phyloP scores from a whole-genome alignment of 2,329 filamentous ascomycete species.

The Metarhizium rileyi region DNA sequence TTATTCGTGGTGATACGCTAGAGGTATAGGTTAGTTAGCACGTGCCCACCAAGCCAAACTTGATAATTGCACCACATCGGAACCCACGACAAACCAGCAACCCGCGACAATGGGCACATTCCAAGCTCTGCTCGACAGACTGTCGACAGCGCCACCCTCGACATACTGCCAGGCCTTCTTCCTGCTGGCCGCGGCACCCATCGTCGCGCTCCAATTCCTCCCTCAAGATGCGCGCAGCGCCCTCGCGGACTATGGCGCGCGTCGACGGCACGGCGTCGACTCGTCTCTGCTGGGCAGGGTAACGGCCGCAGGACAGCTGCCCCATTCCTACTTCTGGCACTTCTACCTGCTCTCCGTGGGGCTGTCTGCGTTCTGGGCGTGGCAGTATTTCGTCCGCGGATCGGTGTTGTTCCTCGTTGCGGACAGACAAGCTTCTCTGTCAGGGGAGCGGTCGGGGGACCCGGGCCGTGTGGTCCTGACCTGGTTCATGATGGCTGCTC shows the following conservation, averaged over 20 bases:
- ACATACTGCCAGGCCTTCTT: slow-evolving; percentile 38
- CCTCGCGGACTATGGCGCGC: slow-evolving; percentile 42
- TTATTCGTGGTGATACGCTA: too few species aligned
- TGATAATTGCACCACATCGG: not conserved
- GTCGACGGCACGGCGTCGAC: slow-evolving; percentile 16
- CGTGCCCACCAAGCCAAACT: not conserved
- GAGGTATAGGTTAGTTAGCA: too few species aligned
- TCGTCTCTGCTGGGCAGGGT: slow-evolving; percentile 13
- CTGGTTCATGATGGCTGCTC: slow-evolving; percentile 65
- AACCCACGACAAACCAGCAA: not conserved
- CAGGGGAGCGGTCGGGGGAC: slow-evolving; percentile 34
- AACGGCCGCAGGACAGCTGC: slow-evolving; percentile 45
- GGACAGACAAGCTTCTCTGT: slow-evolving; percentile 22
- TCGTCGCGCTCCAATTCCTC: slow-evolving; percentile 33
- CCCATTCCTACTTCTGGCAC: slow-evolving; percentile 81
- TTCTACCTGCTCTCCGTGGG: slow-evolving; percentile 70
- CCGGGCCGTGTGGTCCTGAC: slow-evolving; percentile 52
- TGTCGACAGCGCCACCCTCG: slow-evolving; percentile 14
- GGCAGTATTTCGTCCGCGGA: slow-evolving; percentile 50
- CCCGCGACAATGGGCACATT: not conserved
- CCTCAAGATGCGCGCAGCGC: slow-evolving; percentile 34
- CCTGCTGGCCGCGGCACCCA: slow-evolving; percentile 27
- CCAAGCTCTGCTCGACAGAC: not conserved
- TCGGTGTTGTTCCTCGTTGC: slow-evolving; percentile 38
- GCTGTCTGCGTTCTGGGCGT: slow-evolving; percentile 65